phyloP scores from a whole-genome alignment of 2,329 filamentous ascomycete species.

The Verticillium albo-atrum region DNA sequence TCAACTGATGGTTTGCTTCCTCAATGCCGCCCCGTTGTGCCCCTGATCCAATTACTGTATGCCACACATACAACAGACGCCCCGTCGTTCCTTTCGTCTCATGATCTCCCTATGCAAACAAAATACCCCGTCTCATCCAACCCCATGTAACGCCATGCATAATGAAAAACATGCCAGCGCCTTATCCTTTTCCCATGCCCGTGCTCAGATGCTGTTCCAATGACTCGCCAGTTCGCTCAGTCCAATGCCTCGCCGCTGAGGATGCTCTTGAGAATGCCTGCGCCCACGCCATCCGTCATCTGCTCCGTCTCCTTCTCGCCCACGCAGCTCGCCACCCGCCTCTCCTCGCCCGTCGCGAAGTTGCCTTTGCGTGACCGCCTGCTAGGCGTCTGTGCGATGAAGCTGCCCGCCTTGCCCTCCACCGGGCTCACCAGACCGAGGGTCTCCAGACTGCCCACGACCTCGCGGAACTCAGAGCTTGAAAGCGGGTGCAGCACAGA shows the following conservation, averaged over 20 bases:
- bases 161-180: not conserved
- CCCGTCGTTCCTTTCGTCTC: not conserved
- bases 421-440: slow-evolving; percentile 70
- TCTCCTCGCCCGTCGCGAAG: slow-evolving; percentile 64
- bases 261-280: slow-evolving; percentile 58
- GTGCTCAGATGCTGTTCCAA: not conserved
- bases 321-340: slow-evolving; percentile 72
- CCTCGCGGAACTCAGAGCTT: slow-evolving; percentile 89
- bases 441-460: slow-evolving; percentile 84
- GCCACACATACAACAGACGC: not conserved
- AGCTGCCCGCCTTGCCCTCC: slow-evolving; percentile 66
- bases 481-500: slow-evolving; percentile 87
- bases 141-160: not conserved
- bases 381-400: slow-evolving; percentile 65
- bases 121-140: not conserved
- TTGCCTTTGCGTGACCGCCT: slow-evolving; percentile 57
- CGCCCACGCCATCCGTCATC: slow-evolving; percentile 60
- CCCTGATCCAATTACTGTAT: not conserved
- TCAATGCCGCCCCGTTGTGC: not conserved
- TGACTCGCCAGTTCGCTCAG: slow-evolving; percentile 16
- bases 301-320: slow-evolving; percentile 74
- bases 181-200: not conserved
- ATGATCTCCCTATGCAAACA: not conserved
- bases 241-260: slow-evolving; percentile 57
- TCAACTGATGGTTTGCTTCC: not conserved